Evolutionary conservation across 1,284 basidiomycete species (phyloP), one percentile per base, ranked within the genome.

Genomic region (Crucibulum parvulum): DNA sequence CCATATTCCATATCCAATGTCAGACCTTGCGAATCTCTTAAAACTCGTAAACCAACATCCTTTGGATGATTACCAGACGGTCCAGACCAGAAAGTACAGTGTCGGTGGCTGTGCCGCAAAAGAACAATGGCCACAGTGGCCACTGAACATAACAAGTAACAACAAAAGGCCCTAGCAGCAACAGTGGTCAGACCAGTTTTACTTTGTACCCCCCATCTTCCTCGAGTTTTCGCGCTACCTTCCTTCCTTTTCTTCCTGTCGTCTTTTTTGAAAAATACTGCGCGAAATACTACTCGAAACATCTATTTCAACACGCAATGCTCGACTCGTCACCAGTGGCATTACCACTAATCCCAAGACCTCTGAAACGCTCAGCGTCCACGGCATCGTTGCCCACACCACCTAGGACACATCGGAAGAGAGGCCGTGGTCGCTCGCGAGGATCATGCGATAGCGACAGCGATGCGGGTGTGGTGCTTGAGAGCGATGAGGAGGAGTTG

Each of bases 311-410:
- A 52, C 35, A 37, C 46, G 53, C n/a, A 48, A 67, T 77, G 73
- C 70, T 76, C 37, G 76, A 78, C 54, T 72, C 72, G 8, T 73
- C 75, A 16, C 71, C 77, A 51, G 72, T 75, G 55, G 68, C 69
- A 51, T 60, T 75, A n/a, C 72, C 71, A 37, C 62, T 67, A 15
- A 45, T 68, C 47, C 59, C 48, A 35, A n/a, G 51, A 35, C 58
- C 59, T 34, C 69, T 80, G 34, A 81, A 81, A 66, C 78, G 79
- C 38, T 78, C 78, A 36, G 78, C 78, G 13, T 80, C 78, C 6
- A 72, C 73, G 15, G 77, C 76, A 7, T 72, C 70, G 13, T 62
- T 78, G 38, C 78, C 76, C 11, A 80, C 78, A 3, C 78, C 78
- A 24, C 78, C 78, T 3, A 60, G 77, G 47, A 80, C 78, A 7